A percentile compares a stretch with the other conserved stretches of the same genome.
These are phyloP conservation scores for Penicillium herquei DNA, from an alignment of 495 filamentous ascomycete genomes.

Conservation along the genomic window DNA sequence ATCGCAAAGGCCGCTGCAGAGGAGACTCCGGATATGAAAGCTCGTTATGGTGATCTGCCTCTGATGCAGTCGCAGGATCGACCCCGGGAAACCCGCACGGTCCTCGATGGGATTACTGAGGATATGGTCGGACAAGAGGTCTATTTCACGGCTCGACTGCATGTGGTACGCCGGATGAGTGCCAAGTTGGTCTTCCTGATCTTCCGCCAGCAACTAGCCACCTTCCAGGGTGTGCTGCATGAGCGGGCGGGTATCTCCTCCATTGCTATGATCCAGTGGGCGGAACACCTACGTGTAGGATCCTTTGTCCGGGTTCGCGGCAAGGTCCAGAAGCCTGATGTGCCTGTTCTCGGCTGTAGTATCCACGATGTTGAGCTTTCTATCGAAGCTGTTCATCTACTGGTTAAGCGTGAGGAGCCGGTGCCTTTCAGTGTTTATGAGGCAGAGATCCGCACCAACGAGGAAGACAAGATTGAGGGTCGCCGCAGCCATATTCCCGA, in stretches of 20 bases:
- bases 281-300: slow-evolving; percentile 67
- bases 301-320: slow-evolving; percentile 65
- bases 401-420: slow-evolving; percentile 53
- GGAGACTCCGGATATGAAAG: slow-evolving; percentile 53
- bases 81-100: slow-evolving; percentile 39
- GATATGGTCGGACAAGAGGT: slow-evolving; percentile 66
- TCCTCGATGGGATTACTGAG: slow-evolving; percentile 52
- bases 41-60: slow-evolving; percentile 58
- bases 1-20: slow-evolving; percentile 30
- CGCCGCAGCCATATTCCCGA: slow-evolving; percentile 60
- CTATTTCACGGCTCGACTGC: slow-evolving; percentile 75
- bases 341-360: slow-evolving; percentile 54
- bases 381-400: slow-evolving; percentile 52
- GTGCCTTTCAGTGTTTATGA: slow-evolving; percentile 65
- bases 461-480: slow-evolving; percentile 44
- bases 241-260: slow-evolving; percentile 51
- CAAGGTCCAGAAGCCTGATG: slow-evolving; percentile 58
- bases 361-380: slow-evolving; percentile 56
- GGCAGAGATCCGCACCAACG: slow-evolving; percentile 52
- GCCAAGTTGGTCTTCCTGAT: slow-evolving; percentile 88
- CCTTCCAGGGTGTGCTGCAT: slow-evolving; percentile 74
- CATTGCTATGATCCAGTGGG: slow-evolving; percentile 63
- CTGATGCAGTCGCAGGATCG: slow-evolving; percentile 49
- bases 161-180: slow-evolving; percentile 81
- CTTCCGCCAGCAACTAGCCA: slow-evolving; percentile 73